These are phyloP conservation scores for Venturia oleaginea DNA, from an alignment of 2,329 filamentous ascomycete genomes.

Conservation along the genomic window DNA sequence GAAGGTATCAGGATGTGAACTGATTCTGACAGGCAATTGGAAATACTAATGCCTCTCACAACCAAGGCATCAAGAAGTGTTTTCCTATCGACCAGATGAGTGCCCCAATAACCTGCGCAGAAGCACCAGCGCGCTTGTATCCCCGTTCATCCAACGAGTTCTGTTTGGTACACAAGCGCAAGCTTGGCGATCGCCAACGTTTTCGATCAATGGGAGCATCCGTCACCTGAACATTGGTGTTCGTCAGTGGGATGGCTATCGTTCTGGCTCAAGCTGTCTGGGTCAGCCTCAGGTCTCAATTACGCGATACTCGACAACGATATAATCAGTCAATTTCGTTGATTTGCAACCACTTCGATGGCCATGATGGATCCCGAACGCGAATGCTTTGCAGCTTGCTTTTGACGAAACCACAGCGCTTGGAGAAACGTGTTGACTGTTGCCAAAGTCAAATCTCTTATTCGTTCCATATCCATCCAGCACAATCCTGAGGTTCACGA, in stretches of 20 bases:
- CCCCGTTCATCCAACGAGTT: neutral
- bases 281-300: neutral
- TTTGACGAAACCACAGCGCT: neutral
- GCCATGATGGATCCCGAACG: neutral
- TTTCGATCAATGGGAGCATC: neutral
- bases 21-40: neutral
- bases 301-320: neutral
- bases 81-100: neutral
- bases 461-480: neutral
- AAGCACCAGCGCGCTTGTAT: neutral
- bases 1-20: neutral
- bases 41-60: neutral
- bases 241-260: neutral
- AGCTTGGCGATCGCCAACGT: neutral
- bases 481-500: neutral
- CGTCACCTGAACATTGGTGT: neutral
- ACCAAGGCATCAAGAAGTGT: neutral
- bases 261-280: neutral
- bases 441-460: no score
- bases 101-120: neutral
- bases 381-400: neutral
- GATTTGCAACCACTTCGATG: neutral
- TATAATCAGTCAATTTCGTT: neutral
- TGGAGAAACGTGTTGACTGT: neutral
- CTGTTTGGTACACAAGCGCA: neutral